phyloP scores from a whole-genome alignment of 148 eudicot genomes.

The Rhododendron griersonianum region DNA sequence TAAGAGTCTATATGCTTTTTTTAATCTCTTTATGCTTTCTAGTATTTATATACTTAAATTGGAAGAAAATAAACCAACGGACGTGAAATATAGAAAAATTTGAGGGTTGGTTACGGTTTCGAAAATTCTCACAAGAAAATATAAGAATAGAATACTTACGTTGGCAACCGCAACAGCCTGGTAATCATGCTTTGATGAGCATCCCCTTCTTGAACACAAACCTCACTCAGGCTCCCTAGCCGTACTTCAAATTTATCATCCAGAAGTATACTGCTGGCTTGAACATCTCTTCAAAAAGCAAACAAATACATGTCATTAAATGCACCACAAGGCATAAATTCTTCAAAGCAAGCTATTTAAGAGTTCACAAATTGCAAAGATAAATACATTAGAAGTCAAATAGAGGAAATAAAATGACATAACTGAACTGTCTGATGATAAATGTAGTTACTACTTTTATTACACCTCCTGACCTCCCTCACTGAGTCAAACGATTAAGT shows the following conservation, averaged over 20 bases:
- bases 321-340: conserved; percentile 1
- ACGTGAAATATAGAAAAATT: background rate
- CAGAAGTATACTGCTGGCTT: conserved; percentile 97
- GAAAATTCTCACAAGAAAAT: background rate
- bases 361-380: background rate
- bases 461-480: background rate
- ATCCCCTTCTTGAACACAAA: conserved; percentile 83
- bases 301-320: conserved; percentile 8
- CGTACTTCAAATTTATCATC: conserved; percentile 99
- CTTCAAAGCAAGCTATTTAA: background rate
- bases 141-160: conserved; percentile 42
- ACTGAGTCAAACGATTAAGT: background rate
- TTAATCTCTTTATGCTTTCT: background rate
- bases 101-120: background rate
- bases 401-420: background rate
- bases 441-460: background rate
- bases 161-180: conserved; percentile 74
- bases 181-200: conserved; percentile 69
- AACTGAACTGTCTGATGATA: background rate
- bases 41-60: background rate
- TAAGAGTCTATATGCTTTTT: background rate
- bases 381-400: background rate
- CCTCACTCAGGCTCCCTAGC: conserved; percentile 84
- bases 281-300: conserved; percentile 66
- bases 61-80: background rate